phyloP scores from a whole-genome alignment of 2,329 filamentous ascomycete genomes.

The Neonectria coccinea region DNA sequence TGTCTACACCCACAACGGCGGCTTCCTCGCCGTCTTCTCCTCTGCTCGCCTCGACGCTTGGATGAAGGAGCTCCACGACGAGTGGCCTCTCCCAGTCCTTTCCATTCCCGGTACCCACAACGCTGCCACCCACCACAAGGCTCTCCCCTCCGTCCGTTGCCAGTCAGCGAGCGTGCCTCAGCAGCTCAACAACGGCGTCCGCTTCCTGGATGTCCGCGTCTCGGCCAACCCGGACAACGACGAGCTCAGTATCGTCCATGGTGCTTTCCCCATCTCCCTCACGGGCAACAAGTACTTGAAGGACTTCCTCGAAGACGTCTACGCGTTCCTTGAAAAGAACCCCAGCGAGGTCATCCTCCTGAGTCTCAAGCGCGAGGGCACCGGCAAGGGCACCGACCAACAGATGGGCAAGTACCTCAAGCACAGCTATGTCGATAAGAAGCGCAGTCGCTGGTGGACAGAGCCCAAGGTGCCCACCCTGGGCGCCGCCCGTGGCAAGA shows the following conservation, averaged over 20 bases:
- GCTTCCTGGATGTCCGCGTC: constrained; percentile 93
- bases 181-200: constrained; percentile 90
- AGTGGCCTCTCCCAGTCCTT: constrained; percentile 80
- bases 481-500: constrained; percentile 82
- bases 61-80: constrained; percentile 83
- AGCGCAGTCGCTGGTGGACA: constrained; percentile 78
- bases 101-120: constrained; percentile 98
- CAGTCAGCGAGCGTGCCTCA: constrained; percentile 82
- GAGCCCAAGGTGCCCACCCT: constrained; percentile 81
- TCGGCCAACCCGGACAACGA: constrained; percentile 66
- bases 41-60: constrained; percentile 77
- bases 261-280: constrained; percentile 87
- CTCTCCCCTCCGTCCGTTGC: constrained; percentile 92
- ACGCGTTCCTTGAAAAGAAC: constrained; percentile 81
- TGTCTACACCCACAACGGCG: constrained; percentile 70
- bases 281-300: constrained; percentile 84
- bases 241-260: constrained; percentile 85
- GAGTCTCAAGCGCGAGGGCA: constrained; percentile 91
- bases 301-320: constrained; percentile 76
- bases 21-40: constrained; percentile 74
- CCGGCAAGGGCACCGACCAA: constrained; percentile 81
- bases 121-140: constrained; percentile 84
- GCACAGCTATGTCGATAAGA: constrained; percentile 73
- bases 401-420: constrained; percentile 81
- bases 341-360: constrained; percentile 86